A percentile compares a stretch with the other conserved stretches of the same genome.
Evolutionary conservation across 805 yeast genomes (phyloP).

Genomic region (Lipomyces starkeyi): DNA sequence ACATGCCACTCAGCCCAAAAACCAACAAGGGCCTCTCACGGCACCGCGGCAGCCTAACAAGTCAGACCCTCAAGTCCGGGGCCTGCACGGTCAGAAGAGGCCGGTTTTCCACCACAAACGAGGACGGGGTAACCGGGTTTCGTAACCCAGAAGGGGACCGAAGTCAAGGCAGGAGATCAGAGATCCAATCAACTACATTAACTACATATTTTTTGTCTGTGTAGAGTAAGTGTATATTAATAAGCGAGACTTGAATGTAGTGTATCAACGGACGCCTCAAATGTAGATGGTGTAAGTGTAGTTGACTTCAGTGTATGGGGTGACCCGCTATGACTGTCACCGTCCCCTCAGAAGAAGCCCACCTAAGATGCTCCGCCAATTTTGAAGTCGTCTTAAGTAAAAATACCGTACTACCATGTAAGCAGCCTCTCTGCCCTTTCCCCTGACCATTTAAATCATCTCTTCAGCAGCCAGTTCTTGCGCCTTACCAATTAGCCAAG

Average conservation of each 20-base stretch:
- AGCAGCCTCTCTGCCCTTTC: background rate
- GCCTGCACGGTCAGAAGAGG: too few species aligned
- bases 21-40: too few species aligned
- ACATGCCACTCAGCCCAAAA: too few species aligned
- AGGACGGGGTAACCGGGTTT: too few species aligned
- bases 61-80: too few species aligned
- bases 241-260: constrained; percentile 1
- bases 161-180: too few species aligned
- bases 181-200: constrained; percentile 6
- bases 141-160: too few species aligned
- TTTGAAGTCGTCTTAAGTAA: constrained; percentile 4
- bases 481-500: constrained; percentile 5
- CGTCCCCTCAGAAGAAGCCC: constrained; percentile 7
- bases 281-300: too few species aligned
- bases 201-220: background rate
- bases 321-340: constrained; percentile 4
- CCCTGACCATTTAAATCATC: constrained; percentile 3
- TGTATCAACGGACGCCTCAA: constrained; percentile 7
- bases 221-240: constrained; percentile 9
- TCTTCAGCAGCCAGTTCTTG: constrained; percentile 1
- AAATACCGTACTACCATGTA: constrained; percentile 8
- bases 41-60: too few species aligned
- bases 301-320: constrained; percentile 6
- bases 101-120: too few species aligned
- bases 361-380: constrained; percentile 8